Percentiles rank a stretch among this genome's conserved stretches.
These are phyloP conservation scores for Halocafeteria seosinensis DNA, from an alignment of 108 stramenopile genomes.

Conservation along the genomic window DNA sequence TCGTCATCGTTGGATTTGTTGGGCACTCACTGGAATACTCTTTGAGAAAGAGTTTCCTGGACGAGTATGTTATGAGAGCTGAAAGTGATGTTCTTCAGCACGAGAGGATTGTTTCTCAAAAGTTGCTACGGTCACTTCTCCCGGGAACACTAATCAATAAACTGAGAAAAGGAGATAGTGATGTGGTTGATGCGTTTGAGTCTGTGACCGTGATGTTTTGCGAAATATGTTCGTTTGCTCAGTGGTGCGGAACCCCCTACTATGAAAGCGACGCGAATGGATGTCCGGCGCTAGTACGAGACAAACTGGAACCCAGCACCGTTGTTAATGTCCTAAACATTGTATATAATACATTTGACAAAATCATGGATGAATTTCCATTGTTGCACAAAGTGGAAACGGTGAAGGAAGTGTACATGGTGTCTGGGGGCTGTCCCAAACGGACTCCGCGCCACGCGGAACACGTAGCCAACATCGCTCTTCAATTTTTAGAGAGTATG, in stretches of 20 bases:
- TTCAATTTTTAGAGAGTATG: constrained; percentile 5
- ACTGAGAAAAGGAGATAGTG: not conserved
- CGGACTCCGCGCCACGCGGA: constrained; percentile 10
- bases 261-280: too few species aligned
- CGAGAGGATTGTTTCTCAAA: not conserved
- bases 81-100: not conserved
- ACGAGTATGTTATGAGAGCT: not conserved
- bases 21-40: not conserved
- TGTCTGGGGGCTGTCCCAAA: constrained; percentile 15
- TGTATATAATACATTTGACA: constrained; percentile 12
- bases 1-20: not conserved
- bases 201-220: constrained; percentile 20
- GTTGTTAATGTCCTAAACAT: constrained; percentile 17
- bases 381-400: constrained; percentile 35
- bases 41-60: not conserved
- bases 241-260: too few species aligned
- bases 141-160: not conserved
- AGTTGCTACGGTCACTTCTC: constrained; percentile 1
- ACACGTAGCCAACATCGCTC: constrained; percentile 14
- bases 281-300: too few species aligned
- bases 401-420: constrained; percentile 31
- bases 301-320: not conserved
- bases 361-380: constrained; percentile 4
- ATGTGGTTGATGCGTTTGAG: constrained; percentile 5
- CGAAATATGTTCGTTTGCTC: constrained; percentile 11